Percentiles rank a stretch among this genome's conserved stretches.
These are phyloP conservation scores for Syncephalastrum contaminatum DNA, from an alignment of 371 early-diverging fungal genomes.

Conservation along the genomic window DNA sequence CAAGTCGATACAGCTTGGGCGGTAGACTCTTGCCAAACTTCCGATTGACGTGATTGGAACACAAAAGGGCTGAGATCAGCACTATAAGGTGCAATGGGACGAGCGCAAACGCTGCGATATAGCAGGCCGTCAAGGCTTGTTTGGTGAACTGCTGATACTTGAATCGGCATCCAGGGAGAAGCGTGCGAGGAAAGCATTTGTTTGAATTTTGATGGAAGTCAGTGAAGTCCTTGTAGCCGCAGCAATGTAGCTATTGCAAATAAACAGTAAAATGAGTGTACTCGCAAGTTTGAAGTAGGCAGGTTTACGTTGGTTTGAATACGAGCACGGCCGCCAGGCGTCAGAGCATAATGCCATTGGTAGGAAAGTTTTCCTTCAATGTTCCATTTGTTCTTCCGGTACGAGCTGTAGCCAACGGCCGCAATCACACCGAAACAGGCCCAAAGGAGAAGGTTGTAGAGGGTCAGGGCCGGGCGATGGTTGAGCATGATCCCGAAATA, in stretches of 20 bases:
- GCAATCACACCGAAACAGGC: conserved; percentile 54
- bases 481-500: conserved; percentile 57
- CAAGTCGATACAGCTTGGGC: conserved; percentile 50
- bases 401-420: conserved; percentile 54
- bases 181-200: conserved; percentile 59
- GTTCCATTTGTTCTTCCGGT: conserved; percentile 49
- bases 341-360: conserved; percentile 48
- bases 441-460: conserved; percentile 57
- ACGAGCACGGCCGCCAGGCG: conserved; percentile 35
- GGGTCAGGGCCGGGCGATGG: conserved; percentile 41
- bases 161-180: conserved; percentile 51
- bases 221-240: conserved; percentile 52
- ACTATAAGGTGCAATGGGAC: conserved; percentile 51
- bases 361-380: conserved; percentile 46
- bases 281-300: not conserved
- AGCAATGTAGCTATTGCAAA: conserved; percentile 48
- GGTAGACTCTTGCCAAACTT: conserved; percentile 49
- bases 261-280: not conserved
- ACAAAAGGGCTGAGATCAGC: conserved; percentile 48
- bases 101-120: conserved; percentile 49
- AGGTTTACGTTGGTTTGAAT: conserved; percentile 45
- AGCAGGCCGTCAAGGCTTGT: conserved; percentile 37
- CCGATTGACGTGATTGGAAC: conserved; percentile 60
- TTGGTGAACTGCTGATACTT: conserved; percentile 50
- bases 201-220: conserved; percentile 58